A percentile compares a stretch with the other conserved stretches of the same genome.
phyloP scores from a whole-genome alignment of 306 rosid genomes.

The Cicer arietinum region DNA sequence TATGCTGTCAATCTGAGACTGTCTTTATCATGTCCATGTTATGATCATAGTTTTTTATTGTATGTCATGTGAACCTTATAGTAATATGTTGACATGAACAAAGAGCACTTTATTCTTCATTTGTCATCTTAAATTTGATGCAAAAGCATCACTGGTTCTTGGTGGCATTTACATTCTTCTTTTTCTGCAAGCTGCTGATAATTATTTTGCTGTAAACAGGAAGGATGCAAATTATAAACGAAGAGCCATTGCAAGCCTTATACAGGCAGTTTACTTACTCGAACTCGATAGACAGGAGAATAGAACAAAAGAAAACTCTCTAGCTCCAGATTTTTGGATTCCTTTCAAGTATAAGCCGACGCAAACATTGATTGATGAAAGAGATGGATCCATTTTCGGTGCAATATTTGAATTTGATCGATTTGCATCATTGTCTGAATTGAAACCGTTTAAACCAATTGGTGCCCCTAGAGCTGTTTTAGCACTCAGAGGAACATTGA shows the following conservation, averaged over 20 bases:
- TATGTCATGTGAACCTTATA: conserved; percentile 5
- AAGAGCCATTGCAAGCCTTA: conserved; percentile 79
- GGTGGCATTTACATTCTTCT: conserved; percentile 13
- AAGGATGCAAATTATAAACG: conserved; percentile 69
- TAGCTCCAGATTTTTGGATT: conserved; percentile 81
- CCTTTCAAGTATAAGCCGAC: conserved; percentile 83
- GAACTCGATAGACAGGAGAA: conserved; percentile 91
- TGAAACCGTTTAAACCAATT: conserved; percentile 65
- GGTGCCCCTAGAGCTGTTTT: conserved; percentile 86
- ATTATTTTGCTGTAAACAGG: conserved; percentile 51
- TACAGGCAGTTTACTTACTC: conserved; percentile 76
- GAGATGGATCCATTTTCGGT: conserved; percentile 92
- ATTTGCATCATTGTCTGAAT: conserved; percentile 67
- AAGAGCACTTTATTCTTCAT: conserved; percentile 32
- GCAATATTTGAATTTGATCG: conserved; percentile 90
- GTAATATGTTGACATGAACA: conserved; percentile 18
- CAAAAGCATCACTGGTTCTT: not conserved
- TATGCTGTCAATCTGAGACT: not conserved
- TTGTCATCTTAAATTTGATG: conserved; percentile 7
- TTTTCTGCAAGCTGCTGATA: not conserved
- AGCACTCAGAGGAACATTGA: conserved; percentile 86
- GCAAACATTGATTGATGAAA: conserved; percentile 66
- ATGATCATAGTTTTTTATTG: conserved; percentile 13
- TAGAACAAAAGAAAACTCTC: conserved; percentile 58
- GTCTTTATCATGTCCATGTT: not conserved